A percentile compares a stretch with the other conserved stretches of the same genome.
Evolutionary conservation across 1,284 basidiomycete genomes (phyloP).

Genomic region (Ustilago loliicola): DNA sequence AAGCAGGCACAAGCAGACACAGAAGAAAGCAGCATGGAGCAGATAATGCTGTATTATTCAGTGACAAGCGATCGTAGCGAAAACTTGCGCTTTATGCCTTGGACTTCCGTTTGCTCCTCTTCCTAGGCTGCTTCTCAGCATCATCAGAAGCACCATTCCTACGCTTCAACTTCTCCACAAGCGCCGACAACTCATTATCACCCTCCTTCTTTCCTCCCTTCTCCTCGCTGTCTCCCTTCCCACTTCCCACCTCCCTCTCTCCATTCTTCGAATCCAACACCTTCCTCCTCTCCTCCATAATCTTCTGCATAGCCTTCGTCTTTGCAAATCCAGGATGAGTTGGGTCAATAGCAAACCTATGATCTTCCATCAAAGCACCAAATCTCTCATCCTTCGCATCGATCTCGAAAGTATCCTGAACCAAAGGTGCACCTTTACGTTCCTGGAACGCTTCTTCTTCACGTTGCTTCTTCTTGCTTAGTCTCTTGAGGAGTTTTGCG

Average conservation of each 20-base stretch:
- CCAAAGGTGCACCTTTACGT: conserved; percentile 71
- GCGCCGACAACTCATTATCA: conserved; percentile 28
- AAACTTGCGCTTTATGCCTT: neutral
- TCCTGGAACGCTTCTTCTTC: conserved; percentile 49
- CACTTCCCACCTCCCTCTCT: neutral
- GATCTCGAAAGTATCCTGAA: conserved; percentile 77
- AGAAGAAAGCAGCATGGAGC: neutral
- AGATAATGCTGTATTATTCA: neutral
- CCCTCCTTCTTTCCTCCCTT: neutral
- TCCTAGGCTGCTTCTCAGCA: conserved; percentile 9
- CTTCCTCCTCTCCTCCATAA: conserved; percentile 59
- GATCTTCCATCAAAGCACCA: conserved; percentile 86
- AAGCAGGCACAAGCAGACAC: neutral
- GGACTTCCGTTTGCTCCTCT: conserved; percentile 30
- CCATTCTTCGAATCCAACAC: conserved; percentile 24
- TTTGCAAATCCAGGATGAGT: conserved; percentile 78
- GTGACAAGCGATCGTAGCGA: neutral
- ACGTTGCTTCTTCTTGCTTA: conserved; percentile 56
- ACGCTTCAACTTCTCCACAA: conserved; percentile 46
- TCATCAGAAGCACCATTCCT: conserved; percentile 17
- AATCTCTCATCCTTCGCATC: conserved; percentile 91
- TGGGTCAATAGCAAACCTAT: conserved; percentile 94
- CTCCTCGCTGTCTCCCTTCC: neutral
- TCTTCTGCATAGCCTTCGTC: conserved; percentile 67
- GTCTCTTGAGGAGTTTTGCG: conserved; percentile 49